Percentiles rank a stretch among this genome's conserved stretches.
Evolutionary conservation across 495 filamentous ascomycete species (phyloP).

Genomic region (Hypoxylon intermedium): DNA sequence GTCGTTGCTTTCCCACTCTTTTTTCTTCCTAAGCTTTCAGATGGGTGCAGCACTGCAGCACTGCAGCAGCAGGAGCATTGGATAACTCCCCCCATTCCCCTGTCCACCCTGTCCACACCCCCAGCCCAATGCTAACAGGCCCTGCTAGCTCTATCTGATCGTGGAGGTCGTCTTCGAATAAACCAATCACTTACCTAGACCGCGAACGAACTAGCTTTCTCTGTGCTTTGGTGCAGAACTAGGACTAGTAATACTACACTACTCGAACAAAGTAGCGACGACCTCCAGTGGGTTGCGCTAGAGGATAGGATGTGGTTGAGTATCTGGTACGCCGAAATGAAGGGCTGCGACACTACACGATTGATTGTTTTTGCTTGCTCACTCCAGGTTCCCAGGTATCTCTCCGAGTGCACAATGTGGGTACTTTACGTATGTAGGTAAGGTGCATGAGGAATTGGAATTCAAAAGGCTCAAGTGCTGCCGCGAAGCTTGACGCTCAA

Average conservation of each 20-base stretch:
- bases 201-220: slow-evolving; percentile 21
- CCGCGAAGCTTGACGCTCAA: background rate
- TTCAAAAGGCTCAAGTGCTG: too few species aligned
- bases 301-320: slow-evolving; percentile 8
- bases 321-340: slow-evolving; percentile 7
- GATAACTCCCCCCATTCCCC: slow-evolving; percentile 15
- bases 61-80: slow-evolving; percentile 19
- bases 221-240: slow-evolving; percentile 36
- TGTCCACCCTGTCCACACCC: slow-evolving; percentile 24
- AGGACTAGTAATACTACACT: slow-evolving; percentile 36
- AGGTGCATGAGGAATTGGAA: slow-evolving; percentile 3
- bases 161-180: slow-evolving; percentile 27
- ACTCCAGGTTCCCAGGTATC: background rate
- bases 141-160: slow-evolving; percentile 40
- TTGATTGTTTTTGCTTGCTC: slow-evolving; percentile 18
- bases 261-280: slow-evolving; percentile 27
- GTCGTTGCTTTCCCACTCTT: too few species aligned
- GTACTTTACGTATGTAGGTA: too few species aligned
- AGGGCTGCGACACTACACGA: slow-evolving; percentile 1
- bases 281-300: slow-evolving; percentile 15
- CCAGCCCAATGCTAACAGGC: slow-evolving; percentile 11
- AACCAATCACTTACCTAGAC: slow-evolving; percentile 34
- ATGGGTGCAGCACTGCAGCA: background rate
- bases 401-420: background rate
- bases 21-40: too few species aligned